Evolutionary conservation across 2,329 filamentous ascomycete genomes (phyloP), one percentile per base, ranked within the genome.

Genomic region (Eurotiales sp.): DNA sequence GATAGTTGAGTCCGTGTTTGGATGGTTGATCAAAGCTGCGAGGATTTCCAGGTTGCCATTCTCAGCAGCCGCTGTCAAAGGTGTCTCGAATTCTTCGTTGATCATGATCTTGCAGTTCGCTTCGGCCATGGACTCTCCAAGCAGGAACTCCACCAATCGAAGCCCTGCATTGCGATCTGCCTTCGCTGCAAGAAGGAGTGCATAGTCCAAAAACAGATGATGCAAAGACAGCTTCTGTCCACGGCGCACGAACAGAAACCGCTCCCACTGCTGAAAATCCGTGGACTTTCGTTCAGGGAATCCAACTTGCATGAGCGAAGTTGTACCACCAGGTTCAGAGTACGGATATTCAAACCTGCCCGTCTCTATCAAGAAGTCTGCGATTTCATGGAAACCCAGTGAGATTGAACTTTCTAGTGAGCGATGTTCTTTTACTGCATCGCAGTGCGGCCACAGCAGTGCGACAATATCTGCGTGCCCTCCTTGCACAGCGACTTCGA

Each of bases 201-300:
- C 39, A 42, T 51, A 54, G 40, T 36, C 51, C 36, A 51, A 46
- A 42, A 46, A 54, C 11, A 51, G 10, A 19, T 19, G 51, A 51
- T 54, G 40, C 22, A 54, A 29, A 51, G 30, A 6, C 34, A 54
- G 40, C 17, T 46, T 40, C 15, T 54, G 46, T 25, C 30, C 45
- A 8, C 42, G 46, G 23, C 51, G 21, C 23, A 43, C 51, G 32
- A 54, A 54, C 17, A 54, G 45, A 46, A 51, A 54, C 22, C 51
- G 49, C 34, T 54, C 51, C 51, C 46, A 54, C 34, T 54, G 51
- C 25, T 54, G 41, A 42, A 51, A 54, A 46, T 40, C 30, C 23
- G 32, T 8, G 40, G 32, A 25, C 4, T 14, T 43, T 23, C 30
- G 51, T 21, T 23, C 21, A 3, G 40, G 21, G 19, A 54, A 54